phyloP scores from a whole-genome alignment of 2,329 filamentous ascomycete species.

The Microascus cirrosus region DNA sequence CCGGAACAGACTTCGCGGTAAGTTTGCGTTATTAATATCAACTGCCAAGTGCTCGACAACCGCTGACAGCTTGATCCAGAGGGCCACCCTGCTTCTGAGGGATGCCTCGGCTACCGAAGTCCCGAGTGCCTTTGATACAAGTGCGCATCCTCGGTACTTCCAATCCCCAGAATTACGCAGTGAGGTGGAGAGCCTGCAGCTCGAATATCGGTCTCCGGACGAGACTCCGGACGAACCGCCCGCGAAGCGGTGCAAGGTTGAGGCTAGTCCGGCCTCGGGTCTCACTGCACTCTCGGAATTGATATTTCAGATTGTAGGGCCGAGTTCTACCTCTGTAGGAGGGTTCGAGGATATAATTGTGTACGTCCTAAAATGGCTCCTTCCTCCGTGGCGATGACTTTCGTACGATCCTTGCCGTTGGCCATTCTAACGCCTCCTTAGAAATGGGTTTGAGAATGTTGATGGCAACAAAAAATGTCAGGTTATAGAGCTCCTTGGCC shows the following conservation, averaged over 20 bases:
- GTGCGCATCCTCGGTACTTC: constrained; percentile 5
- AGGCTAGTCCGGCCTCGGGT: constrained; percentile 2
- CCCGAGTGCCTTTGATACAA: constrained; percentile 5
- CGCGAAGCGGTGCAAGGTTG: constrained; percentile 19
- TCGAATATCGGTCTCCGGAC: constrained; percentile 15
- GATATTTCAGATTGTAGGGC: constrained; percentile 15
- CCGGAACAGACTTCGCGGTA: constrained; percentile 28
- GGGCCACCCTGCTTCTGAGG: constrained; percentile 17
- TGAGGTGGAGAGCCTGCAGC: constrained; percentile 15
- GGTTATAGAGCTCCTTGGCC: constrained; percentile 42
- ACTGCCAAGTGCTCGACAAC: not conserved
- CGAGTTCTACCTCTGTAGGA: constrained; percentile 12
- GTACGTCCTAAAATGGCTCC: constrained; percentile 26
- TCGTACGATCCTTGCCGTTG: not conserved
- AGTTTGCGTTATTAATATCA: not conserved
- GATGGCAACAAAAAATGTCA: constrained; percentile 38
- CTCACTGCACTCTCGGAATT: constrained; percentile 12
- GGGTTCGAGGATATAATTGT: constrained; percentile 25
- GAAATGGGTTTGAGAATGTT: constrained; percentile 27
- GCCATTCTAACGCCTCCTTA: not conserved
- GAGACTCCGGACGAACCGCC: constrained; percentile 7
- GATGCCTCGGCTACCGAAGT: constrained; percentile 12
- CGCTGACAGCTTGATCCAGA: constrained; percentile 10
- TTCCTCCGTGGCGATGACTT: not conserved
- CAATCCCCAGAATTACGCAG: constrained; percentile 15